These are phyloP conservation scores for Elsinoe necatrix DNA, from an alignment of 2,329 filamentous ascomycete species.

Conservation along the genomic window DNA sequence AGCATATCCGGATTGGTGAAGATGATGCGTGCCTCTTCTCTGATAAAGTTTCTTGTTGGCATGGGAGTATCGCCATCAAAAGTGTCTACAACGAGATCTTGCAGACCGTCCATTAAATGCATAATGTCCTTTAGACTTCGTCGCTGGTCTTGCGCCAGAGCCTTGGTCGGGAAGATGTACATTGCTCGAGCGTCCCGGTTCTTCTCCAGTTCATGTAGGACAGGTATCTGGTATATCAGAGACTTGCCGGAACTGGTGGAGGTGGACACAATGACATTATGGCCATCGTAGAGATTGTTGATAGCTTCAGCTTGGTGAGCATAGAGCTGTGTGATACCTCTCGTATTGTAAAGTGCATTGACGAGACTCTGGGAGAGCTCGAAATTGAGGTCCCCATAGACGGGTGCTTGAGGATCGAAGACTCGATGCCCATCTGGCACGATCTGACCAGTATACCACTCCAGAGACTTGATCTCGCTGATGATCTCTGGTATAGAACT, in stretches of 20 bases:
- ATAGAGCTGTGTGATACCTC: conserved; percentile 76
- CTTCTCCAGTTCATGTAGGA: conserved; percentile 75
- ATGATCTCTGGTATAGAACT: conserved; percentile 78
- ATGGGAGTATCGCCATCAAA: conserved; percentile 94
- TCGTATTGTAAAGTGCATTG: conserved; percentile 92
- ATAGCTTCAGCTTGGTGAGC: conserved; percentile 90
- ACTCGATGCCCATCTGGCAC: conserved; percentile 88
- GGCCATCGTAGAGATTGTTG: conserved; percentile 72
- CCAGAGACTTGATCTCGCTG: conserved; percentile 66
- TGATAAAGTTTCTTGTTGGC: conserved; percentile 64
- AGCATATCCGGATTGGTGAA: conserved; percentile 99
- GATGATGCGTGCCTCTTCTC: conserved; percentile 83
- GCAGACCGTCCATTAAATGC: conserved; percentile 66
- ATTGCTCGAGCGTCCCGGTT: conserved; percentile 73
- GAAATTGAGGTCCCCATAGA: conserved; percentile 79
- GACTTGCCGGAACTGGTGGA: conserved; percentile 96
- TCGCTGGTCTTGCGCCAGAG: conserved; percentile 86
- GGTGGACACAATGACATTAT: conserved; percentile 85
- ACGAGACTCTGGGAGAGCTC: conserved; percentile 81
- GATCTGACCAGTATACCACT: conserved; percentile 89
- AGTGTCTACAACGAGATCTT: conserved; percentile 74
- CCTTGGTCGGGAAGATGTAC: conserved; percentile 98
- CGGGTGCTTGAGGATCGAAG: conserved; percentile 73
- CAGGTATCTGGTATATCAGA: conserved; percentile 93
- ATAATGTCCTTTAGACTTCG: conserved; percentile 81